Evolutionary conservation across 2,329 filamentous ascomycete species (phyloP).

Genomic region (Calonectria hawksworthii): DNA sequence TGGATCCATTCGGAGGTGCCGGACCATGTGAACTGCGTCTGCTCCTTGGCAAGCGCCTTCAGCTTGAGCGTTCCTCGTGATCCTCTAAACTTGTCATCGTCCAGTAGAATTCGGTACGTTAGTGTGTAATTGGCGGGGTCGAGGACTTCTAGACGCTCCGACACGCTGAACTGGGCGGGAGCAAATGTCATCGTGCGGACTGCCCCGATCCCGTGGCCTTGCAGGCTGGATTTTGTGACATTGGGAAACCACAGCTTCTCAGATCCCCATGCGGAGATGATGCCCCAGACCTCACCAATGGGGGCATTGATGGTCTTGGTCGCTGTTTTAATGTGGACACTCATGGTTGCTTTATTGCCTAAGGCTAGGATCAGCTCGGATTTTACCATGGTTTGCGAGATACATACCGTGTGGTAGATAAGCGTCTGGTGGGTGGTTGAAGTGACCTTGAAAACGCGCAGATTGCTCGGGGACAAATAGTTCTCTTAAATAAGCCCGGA

Average conservation of each 20-base stretch:
- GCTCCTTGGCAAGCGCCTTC: not conserved
- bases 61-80: not conserved
- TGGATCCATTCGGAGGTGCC: not conserved
- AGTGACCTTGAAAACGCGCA: not conserved
- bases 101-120: not conserved
- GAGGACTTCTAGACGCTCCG: not conserved
- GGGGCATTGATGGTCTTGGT: slow-evolving; percentile 1
- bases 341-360: not conserved
- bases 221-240: not conserved
- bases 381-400: not conserved
- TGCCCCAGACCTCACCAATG: not conserved
- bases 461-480: not conserved
- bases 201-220: not conserved
- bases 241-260: not conserved
- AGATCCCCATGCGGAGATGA: not conserved
- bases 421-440: not conserved
- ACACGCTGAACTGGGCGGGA: not conserved
- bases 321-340: not conserved
- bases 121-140: not conserved
- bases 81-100: not conserved
- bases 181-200: not conserved
- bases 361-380: not conserved
- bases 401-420: not conserved
- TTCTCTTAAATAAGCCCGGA: not conserved
- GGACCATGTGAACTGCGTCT: not conserved